A percentile compares a stretch with the other conserved stretches of the same genome.
These are phyloP conservation scores for Cordyceps militaris DNA, from an alignment of 2,329 filamentous ascomycete genomes.

Conservation along the genomic window DNA sequence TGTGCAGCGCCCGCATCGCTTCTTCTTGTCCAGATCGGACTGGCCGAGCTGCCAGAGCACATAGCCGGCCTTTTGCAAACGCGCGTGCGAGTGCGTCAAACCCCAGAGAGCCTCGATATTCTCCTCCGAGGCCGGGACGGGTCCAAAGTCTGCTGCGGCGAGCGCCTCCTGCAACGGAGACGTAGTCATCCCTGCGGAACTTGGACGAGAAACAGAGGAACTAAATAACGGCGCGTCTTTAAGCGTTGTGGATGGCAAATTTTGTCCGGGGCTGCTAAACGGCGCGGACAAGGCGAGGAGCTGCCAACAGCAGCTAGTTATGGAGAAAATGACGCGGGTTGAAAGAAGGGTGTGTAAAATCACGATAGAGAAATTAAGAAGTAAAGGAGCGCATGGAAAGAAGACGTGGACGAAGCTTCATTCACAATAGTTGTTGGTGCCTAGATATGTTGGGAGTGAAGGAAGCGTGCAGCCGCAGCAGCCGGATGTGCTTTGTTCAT, in stretches of 20 bases:
- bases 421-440: background rate
- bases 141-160: constrained; percentile 9
- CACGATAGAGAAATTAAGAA: background rate
- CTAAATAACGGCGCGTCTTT: background rate
- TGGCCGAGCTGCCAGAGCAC: constrained; percentile 20
- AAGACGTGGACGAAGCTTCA: background rate
- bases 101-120: constrained; percentile 17
- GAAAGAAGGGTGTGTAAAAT: background rate
- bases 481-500: background rate
- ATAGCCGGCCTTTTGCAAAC: constrained; percentile 22
- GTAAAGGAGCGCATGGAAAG: background rate
- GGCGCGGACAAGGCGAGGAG: background rate
- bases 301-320: background rate
- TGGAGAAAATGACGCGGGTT: background rate
- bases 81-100: constrained; percentile 16
- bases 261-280: background rate
- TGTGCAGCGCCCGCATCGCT: constrained; percentile 23
- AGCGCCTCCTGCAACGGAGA: background rate
- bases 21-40: constrained; percentile 25
- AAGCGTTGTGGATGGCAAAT: background rate
- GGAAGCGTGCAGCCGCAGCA: background rate
- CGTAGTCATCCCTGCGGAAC: background rate
- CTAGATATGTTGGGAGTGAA: background rate
- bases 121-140: constrained; percentile 17
- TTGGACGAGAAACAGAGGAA: background rate